phyloP scores from a whole-genome alignment of 225 moss, liverwort and hornwort genomes.

The Marchantia polymorpha region DNA sequence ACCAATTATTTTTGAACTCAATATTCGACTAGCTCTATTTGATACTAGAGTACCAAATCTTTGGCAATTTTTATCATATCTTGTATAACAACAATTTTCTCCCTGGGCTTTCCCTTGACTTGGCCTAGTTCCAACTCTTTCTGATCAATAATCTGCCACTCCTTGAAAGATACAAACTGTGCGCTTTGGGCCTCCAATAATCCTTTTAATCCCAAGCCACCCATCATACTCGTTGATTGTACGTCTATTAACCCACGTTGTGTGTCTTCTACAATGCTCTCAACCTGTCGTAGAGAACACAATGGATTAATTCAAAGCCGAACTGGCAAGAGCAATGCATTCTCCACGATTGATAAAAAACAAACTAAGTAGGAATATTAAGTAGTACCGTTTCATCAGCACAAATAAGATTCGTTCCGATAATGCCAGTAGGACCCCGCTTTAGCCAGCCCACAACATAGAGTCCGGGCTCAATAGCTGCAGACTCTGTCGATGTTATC shows the following conservation, averaged over 20 bases:
- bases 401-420: slow-evolving; percentile 83
- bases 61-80: slow-evolving; percentile 72
- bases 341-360: not conserved
- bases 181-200: slow-evolving; percentile 51
- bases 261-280: slow-evolving; percentile 72
- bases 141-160: slow-evolving; percentile 75
- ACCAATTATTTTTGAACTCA: too few species aligned
- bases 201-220: slow-evolving; percentile 56
- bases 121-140: slow-evolving; percentile 56
- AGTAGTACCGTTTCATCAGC: slow-evolving; percentile 82
- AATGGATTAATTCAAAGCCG: too few species aligned
- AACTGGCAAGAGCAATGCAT: not conserved
- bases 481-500: slow-evolving; percentile 42
- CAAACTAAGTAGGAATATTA: too few species aligned
- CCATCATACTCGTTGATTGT: slow-evolving; percentile 40
- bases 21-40: not conserved
- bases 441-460: slow-evolving; percentile 97
- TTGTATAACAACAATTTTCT: slow-evolving; percentile 64
- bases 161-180: slow-evolving; percentile 56
- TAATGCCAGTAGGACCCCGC: slow-evolving; percentile 89
- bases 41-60: slow-evolving; percentile 10
- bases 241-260: slow-evolving; percentile 42
- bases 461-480: slow-evolving; percentile 55
- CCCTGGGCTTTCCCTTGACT: slow-evolving; percentile 58
- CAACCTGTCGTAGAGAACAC: slow-evolving; percentile 47